A percentile compares a stretch with the other conserved stretches of the same genome.
These are phyloP conservation scores for Xylaria sp. DNA, from an alignment of 2,329 filamentous ascomycete species.

Conservation along the genomic window DNA sequence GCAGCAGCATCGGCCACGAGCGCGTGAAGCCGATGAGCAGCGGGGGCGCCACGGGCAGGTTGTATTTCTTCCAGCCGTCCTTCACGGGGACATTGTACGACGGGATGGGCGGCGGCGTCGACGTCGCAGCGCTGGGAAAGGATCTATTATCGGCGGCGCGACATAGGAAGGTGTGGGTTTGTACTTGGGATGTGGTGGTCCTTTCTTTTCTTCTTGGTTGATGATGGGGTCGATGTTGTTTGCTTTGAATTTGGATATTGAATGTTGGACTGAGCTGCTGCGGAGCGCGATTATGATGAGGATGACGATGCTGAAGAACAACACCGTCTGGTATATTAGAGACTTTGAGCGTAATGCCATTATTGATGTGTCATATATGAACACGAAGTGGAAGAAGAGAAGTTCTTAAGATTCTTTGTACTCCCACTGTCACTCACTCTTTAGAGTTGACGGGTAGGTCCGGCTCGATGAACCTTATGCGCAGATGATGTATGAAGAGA, in stretches of 20 bases:
- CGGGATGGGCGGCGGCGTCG: conserved; percentile 48
- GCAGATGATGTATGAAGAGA: neutral
- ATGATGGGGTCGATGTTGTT: neutral
- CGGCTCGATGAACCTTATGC: too few relatives aligned
- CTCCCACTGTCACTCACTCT: too few relatives aligned
- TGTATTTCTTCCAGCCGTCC: conserved; percentile 47
- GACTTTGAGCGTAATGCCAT: conserved; percentile 30
- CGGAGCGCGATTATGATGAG: conserved; percentile 28
- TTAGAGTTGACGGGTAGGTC: too few relatives aligned
- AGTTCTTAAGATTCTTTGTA: too few relatives aligned
- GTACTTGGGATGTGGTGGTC: conserved; percentile 38
- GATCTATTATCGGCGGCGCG: conserved; percentile 48
- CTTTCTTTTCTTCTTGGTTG: neutral
- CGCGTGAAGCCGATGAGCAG: conserved; percentile 66
- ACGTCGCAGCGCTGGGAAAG: conserved; percentile 49
- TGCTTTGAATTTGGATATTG: conserved; percentile 17
- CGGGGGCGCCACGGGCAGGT: conserved; percentile 50
- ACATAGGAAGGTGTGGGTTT: conserved; percentile 43
- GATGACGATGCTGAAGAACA: conserved; percentile 26
- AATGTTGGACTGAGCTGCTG: conserved; percentile 13
- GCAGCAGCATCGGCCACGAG: conserved; percentile 60
- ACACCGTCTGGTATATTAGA: conserved; percentile 21
- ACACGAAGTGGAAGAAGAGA: too few relatives aligned
- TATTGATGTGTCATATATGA: too few relatives aligned
- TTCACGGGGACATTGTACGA: conserved; percentile 50